Percentiles rank a stretch among this genome's conserved stretches.
These are phyloP conservation scores for Coffea humblotiana DNA, from an alignment of 305 asterid genomes.

Conservation along the genomic window DNA sequence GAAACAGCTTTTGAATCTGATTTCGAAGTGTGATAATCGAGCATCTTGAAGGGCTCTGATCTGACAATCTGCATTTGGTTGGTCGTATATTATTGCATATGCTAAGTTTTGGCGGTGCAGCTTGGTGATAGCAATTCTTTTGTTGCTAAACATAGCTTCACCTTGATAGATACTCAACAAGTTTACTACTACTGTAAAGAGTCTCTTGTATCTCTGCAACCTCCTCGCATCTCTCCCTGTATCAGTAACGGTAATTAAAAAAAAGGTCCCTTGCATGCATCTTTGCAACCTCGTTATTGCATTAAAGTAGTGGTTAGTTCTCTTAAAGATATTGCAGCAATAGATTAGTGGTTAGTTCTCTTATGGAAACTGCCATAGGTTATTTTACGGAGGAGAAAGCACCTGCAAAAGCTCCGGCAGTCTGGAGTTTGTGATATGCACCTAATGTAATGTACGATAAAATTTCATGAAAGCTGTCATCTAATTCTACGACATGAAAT, in stretches of 20 bases:
- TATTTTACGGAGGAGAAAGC: background rate
- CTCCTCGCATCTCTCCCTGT: background rate
- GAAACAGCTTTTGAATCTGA: constrained; percentile 17
- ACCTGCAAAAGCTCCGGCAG: background rate
- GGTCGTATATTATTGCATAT: background rate
- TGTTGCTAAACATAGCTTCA: background rate
- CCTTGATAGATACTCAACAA: background rate
- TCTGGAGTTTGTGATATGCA: too few species aligned
- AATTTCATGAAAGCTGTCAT: background rate
- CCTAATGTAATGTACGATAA: too few species aligned
- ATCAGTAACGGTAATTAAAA: background rate
- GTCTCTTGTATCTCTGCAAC: background rate
- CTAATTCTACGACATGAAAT: too few species aligned
- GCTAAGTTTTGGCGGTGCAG: background rate
- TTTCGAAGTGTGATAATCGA: constrained; percentile 4
- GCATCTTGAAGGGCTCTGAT: constrained; percentile 1
- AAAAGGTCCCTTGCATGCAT: too few species aligned
- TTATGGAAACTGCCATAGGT: background rate
- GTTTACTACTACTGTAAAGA: background rate
- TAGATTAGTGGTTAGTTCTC: too few species aligned
- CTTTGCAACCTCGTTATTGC: too few species aligned
- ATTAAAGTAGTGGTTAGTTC: too few species aligned
- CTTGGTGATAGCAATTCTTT: background rate
- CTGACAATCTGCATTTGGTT: background rate
- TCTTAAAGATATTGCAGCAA: too few species aligned